These are phyloP conservation scores for Aschersonia sp. DNA, from an alignment of 2,329 filamentous ascomycete genomes.

Conservation along the genomic window DNA sequence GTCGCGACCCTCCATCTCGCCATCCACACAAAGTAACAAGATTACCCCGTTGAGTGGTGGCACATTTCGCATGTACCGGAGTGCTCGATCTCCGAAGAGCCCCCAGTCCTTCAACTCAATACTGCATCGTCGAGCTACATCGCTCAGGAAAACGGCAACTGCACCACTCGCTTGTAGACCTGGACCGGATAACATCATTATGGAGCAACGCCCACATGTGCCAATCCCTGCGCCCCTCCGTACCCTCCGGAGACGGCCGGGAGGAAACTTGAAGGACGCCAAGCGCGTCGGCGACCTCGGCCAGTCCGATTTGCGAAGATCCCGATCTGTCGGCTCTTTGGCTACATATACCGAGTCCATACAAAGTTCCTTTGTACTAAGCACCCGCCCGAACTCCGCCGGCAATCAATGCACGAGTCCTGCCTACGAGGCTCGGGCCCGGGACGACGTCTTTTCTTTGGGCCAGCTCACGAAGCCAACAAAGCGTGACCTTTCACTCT, in stretches of 20 bases:
- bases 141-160: constrained; percentile 41
- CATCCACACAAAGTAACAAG: constrained; percentile 10
- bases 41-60: constrained; percentile 13
- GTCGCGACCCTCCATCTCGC: constrained; percentile 15
- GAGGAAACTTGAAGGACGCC: constrained; percentile 58
- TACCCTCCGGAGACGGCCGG: constrained; percentile 55
- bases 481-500: constrained; percentile 35
- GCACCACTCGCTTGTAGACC: constrained; percentile 15
- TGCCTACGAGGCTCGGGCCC: constrained; percentile 2
- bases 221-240: constrained; percentile 38
- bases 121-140: constrained; percentile 42
- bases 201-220: constrained; percentile 17
- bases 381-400: constrained; percentile 17
- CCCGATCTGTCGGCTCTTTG: constrained; percentile 43
- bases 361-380: constrained; percentile 39
- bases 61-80: constrained; percentile 22
- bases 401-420: constrained; percentile 9
- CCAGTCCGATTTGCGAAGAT: constrained; percentile 29
- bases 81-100: constrained; percentile 32
- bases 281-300: constrained; percentile 50
- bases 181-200: background rate
- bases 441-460: constrained; percentile 37
- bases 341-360: constrained; percentile 46
- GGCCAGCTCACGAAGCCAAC: constrained; percentile 37
- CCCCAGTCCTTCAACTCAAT: constrained; percentile 34